Evolutionary conservation across 2,329 filamentous ascomycete species (phyloP).

Genomic region (Ceratocystiopsis minuta): DNA sequence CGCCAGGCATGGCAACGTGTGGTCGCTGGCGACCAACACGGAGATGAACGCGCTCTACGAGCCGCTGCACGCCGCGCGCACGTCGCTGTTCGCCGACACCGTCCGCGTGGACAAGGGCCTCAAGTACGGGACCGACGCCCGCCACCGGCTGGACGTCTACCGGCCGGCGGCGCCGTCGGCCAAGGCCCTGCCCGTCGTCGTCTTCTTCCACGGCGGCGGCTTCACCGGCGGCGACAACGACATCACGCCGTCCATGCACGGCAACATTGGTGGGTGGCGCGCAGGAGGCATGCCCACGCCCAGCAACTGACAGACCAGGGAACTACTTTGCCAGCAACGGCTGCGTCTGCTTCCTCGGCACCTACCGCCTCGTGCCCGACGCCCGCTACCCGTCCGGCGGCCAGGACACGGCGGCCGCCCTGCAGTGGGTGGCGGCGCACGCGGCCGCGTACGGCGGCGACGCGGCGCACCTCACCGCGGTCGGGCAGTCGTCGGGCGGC

Average conservation of each 20-base stretch:
- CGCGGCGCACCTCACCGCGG: slow-evolving; percentile 2
- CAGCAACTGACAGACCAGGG: slow-evolving; percentile 9
- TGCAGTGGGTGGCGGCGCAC: slow-evolving; percentile 9
- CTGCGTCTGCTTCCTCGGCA: slow-evolving; percentile 12
- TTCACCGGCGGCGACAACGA: slow-evolving; percentile 9
- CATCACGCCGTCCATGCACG: not conserved
- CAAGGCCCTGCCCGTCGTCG: slow-evolving; percentile 6
- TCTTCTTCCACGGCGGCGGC: slow-evolving; percentile 11
- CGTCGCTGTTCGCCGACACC: not conserved
- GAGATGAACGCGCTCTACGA: not conserved
- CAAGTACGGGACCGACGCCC: slow-evolving; percentile 6
- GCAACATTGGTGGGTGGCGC: not conserved
- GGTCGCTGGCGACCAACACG: not conserved
- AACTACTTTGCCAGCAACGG: slow-evolving; percentile 12
- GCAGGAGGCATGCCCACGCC: not conserved
- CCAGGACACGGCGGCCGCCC: slow-evolving; percentile 6
- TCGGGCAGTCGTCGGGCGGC: slow-evolving; percentile 9
- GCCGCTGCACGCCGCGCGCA: not conserved
- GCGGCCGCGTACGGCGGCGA: slow-evolving; percentile 8
- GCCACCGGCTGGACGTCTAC: slow-evolving; percentile 8
- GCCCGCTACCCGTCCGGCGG: slow-evolving; percentile 9
- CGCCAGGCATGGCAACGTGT: not conserved
- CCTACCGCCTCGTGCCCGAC: slow-evolving; percentile 6
- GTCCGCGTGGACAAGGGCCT: slow-evolving; percentile 2
- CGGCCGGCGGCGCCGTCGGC: not conserved